A percentile compares a stretch with the other conserved stretches of the same genome.
phyloP scores from a whole-genome alignment of 306 rosid species.

The Aeschynomene evenia region DNA sequence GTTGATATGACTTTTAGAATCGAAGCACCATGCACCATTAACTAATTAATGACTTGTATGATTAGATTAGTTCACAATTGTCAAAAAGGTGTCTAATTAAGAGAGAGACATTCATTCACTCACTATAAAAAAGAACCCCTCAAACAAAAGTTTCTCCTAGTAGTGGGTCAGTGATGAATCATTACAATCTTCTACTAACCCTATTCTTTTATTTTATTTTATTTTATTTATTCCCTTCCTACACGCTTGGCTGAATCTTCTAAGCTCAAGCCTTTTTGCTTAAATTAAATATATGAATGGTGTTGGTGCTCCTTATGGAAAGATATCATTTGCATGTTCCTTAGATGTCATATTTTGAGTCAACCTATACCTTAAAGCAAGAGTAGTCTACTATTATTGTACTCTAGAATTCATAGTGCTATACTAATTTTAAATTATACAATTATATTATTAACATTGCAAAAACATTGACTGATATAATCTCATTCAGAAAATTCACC shows the following conservation, averaged over 20 bases:
- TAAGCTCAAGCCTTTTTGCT: background rate
- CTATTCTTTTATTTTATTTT: background rate
- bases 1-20: conserved; percentile 4
- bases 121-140: background rate
- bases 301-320: conserved; percentile 18
- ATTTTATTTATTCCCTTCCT: background rate
- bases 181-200: conserved; percentile 28
- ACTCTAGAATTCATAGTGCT: too few species aligned
- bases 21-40: background rate
- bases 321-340: conserved; percentile 20
- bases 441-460: too few species aligned
- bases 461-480: too few species aligned
- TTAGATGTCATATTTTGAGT: background rate
- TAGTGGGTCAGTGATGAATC: conserved; percentile 25
- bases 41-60: background rate
- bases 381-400: too few species aligned
- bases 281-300: conserved; percentile 21
- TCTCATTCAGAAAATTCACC: too few species aligned
- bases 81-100: conserved; percentile 32
- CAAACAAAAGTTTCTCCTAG: background rate
- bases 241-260: conserved; percentile 19
- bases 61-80: conserved; percentile 5
- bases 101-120: conserved; percentile 29
- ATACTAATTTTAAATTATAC: too few species aligned
- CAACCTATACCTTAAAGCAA: background rate